These are phyloP conservation scores for Torulaspora microellipsoides DNA, from an alignment of 805 yeast genomes.

Conservation along the genomic window DNA sequence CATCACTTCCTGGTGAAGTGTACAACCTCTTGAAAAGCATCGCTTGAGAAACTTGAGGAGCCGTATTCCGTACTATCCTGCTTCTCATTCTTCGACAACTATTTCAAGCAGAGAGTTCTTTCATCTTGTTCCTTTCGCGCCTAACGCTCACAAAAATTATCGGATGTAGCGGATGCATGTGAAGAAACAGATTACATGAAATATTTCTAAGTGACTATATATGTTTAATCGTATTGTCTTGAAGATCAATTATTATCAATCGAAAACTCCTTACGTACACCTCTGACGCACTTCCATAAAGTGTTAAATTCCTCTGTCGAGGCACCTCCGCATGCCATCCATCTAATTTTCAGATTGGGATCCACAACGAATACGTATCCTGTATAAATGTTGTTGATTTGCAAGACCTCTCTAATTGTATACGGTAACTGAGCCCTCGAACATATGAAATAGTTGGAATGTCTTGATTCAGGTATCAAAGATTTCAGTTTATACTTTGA, in stretches of 20 bases:
- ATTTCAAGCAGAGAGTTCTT: too few relatives aligned
- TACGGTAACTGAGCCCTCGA: constrained; percentile 56
- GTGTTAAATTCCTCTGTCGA: constrained; percentile 57
- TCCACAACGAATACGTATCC: constrained; percentile 85
- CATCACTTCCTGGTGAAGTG: not conserved
- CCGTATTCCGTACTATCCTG: too few relatives aligned
- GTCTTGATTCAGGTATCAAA: constrained; percentile 45
- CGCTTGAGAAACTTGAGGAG: not conserved
- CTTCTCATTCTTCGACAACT: too few relatives aligned
- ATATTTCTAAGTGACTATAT: too few relatives aligned
- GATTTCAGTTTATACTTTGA: constrained; percentile 44
- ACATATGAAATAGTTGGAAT: constrained; percentile 56
- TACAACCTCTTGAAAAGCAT: constrained; percentile 6
- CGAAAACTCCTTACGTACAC: constrained; percentile 47
- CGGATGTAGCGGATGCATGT: too few relatives aligned
- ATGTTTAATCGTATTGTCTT: too few relatives aligned
- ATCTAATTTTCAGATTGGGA: constrained; percentile 65
- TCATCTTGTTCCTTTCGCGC: too few relatives aligned
- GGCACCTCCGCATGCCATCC: constrained; percentile 89
- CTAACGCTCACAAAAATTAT: too few relatives aligned
- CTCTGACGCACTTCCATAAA: constrained; percentile 62
- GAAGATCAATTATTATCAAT: too few relatives aligned
- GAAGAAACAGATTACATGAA: too few relatives aligned
- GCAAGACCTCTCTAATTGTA: constrained; percentile 52
- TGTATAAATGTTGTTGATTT: constrained; percentile 69